Evolutionary conservation across 352 stramenopile species (phyloP), one percentile per base, ranked within the genome.

Genomic region (Thraustochytrium striatum): DNA sequence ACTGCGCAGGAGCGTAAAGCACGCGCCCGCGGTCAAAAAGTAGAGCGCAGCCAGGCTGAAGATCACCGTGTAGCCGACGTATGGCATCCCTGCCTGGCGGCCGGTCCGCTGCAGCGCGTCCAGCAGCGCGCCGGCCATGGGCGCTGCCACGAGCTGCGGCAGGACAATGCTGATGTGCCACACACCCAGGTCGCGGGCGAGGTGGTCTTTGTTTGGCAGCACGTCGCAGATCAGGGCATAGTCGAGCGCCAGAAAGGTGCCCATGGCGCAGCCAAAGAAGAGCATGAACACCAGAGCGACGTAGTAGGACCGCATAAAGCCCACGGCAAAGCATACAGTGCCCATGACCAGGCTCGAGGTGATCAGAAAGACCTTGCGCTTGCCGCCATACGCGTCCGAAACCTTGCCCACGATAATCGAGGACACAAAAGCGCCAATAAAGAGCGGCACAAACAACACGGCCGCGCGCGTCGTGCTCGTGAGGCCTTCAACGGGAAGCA

Each of bases 91-190:
- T n/a, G 5, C 11, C 1, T 58, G 16, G 11, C 16, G 5, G 21
- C 65, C 65, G 8, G 28, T 21, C 3, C 36, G 33, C 32, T 75
- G 43, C 19, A 75, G 16, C 19, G 25, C 39, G 39, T 75, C 65
- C 0, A 75, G 65, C 9, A 75, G 25, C 0, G 65, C 65, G 32
- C 65, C 65, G 11, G 43, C 65, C 30, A 75, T 75, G 35, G 65
- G 65, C 5, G 65, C 52, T 3, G 65, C 44, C 7, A 75, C 50
- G 43, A 75, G 65, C 65, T 75, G 65, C 1, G 65, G 65, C 9
- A 75, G 39, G n/a, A 75, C 65, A 62, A 75, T 61, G 30, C 32
- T 55, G 68, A 75, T 61, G 44, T 75, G 65, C 65, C 65, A 75
- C 19, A 75, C 52, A 32, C 65, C 65, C 8, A 75, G 65, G 36